Conservation (phyloP, 257 asterid genomes). For the Jasminum sambac region DNA sequence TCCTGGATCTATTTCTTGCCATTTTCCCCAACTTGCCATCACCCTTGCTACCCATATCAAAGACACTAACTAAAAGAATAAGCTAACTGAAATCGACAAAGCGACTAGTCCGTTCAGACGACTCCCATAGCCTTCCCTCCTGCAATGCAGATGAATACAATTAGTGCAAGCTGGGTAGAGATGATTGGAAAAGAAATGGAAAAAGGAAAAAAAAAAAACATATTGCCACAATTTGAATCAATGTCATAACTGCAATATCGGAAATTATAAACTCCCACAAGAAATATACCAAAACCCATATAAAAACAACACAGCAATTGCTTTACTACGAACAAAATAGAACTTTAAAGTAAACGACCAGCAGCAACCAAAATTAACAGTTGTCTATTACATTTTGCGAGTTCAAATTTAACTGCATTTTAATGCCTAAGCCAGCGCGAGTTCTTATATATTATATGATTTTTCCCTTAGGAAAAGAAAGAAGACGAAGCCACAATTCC, state of each 20-base stretch:
- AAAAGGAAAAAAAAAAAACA: neutral
- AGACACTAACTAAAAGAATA: constrained; percentile 17
- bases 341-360: neutral
- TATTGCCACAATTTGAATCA: neutral
- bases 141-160: constrained; percentile 29
- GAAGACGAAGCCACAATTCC: neutral
- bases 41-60: constrained; percentile 46
- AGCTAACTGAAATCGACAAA: constrained; percentile 21
- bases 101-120: constrained; percentile 29
- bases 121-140: constrained; percentile 52
- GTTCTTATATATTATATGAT: neutral
- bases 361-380: neutral
- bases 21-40: constrained; percentile 46
- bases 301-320: neutral
- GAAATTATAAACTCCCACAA: neutral
- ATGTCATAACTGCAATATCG: neutral
- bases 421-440: neutral
- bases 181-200: neutral
- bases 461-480: neutral
- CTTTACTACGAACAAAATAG: neutral
- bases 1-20: constrained; percentile 34
- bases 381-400: neutral
- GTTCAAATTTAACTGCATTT: neutral
- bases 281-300: neutral
- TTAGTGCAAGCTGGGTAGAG: neutral